phyloP scores from a whole-genome alignment of 495 filamentous ascomycete genomes.

The Bryoglossum gracile region DNA sequence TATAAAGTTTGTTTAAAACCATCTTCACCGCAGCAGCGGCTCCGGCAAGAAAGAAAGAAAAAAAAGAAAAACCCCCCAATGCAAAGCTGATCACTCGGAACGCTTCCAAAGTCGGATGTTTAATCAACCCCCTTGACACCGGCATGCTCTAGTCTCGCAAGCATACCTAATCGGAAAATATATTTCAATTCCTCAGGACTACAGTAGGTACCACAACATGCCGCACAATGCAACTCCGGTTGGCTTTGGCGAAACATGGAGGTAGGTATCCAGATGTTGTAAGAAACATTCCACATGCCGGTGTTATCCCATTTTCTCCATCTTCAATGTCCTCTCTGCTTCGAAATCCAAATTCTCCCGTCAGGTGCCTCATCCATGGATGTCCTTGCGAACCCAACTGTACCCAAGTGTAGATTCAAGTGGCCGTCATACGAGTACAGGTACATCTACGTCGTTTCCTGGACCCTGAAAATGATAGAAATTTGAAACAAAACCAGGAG shows the following conservation, averaged over 20 bases:
- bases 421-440: background rate
- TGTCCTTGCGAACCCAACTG: background rate
- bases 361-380: background rate
- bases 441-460: background rate
- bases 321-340: background rate
- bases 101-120: too few species aligned
- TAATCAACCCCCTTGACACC: background rate
- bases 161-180: background rate
- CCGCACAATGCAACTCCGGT: background rate
- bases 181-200: background rate
- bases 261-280: background rate
- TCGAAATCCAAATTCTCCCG: background rate
- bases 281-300: background rate
- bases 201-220: too few species aligned
- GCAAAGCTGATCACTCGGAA: too few species aligned
- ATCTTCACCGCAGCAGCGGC: too few species aligned
- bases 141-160: background rate
- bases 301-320: background rate
- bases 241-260: background rate
- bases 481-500: background rate
- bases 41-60: too few species aligned
- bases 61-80: too few species aligned
- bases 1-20: too few species aligned
- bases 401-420: slow-evolving; percentile 3
- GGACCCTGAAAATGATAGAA: background rate